phyloP scores from a whole-genome alignment of 257 asterid species.

The Fraxinus cuspidata region DNA sequence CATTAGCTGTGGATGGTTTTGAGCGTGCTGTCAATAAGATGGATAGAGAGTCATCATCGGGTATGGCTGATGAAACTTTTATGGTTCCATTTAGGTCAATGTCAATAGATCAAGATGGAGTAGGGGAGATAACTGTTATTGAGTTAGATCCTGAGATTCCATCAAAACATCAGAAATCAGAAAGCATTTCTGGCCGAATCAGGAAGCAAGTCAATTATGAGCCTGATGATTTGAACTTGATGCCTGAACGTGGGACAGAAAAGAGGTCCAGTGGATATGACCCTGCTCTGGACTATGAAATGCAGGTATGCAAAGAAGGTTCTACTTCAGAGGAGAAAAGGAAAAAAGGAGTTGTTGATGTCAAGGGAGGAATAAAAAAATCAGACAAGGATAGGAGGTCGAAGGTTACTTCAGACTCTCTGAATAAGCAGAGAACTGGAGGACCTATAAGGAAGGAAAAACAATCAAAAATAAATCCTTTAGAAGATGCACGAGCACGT shows the following conservation, averaged over 20 bases:
- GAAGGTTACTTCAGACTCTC: slow-evolving; percentile 48
- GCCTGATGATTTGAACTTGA: slow-evolving; percentile 82
- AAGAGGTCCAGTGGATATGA: slow-evolving; percentile 54
- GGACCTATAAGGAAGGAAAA: slow-evolving; percentile 76
- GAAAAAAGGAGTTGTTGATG: slow-evolving; percentile 40
- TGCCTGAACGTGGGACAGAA: slow-evolving; percentile 77
- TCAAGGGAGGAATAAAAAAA: slow-evolving; percentile 51
- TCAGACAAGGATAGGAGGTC: slow-evolving; percentile 63
- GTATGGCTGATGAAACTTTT: slow-evolving; percentile 72
- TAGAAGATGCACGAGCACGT: slow-evolving; percentile 91
- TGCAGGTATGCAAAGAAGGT: slow-evolving; percentile 62
- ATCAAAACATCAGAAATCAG: slow-evolving; percentile 47
- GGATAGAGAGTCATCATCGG: slow-evolving; percentile 49
- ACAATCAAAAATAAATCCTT: slow-evolving; percentile 66
- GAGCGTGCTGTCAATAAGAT: slow-evolving; percentile 38
- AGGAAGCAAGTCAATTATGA: slow-evolving; percentile 52
- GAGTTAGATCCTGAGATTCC: slow-evolving; percentile 78
- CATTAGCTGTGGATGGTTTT: slow-evolving; percentile 46
- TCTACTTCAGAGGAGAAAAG: slow-evolving; percentile 41
- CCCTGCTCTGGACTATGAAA: slow-evolving; percentile 74
- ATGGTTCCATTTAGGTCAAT: slow-evolving; percentile 76
- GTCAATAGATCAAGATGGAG: slow-evolving; percentile 54
- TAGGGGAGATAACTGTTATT: slow-evolving; percentile 54
- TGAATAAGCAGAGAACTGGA: slow-evolving; percentile 65
- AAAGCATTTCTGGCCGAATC: slow-evolving; percentile 36